Conservation (phyloP, 148 eudicot genomes). For the Heliamphora exappendiculata region DNA sequence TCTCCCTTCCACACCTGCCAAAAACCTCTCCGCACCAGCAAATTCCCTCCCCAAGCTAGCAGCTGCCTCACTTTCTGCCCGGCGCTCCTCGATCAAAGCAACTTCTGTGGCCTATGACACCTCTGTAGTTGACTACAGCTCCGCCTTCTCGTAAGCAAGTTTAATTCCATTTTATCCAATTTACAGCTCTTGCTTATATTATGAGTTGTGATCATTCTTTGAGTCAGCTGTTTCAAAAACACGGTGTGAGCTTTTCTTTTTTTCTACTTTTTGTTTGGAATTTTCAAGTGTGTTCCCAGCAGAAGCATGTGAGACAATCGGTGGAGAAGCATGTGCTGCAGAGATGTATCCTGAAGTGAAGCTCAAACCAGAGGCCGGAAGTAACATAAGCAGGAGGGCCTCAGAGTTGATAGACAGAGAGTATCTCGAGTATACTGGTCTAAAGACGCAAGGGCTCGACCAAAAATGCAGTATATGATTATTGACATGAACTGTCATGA, state of each 20-base stretch:
- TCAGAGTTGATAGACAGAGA: slow-evolving; percentile 40
- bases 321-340: slow-evolving; percentile 50
- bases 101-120: slow-evolving; percentile 18
- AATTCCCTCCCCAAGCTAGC: neutral
- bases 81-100: slow-evolving; percentile 19
- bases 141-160: slow-evolving; percentile 33
- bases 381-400: neutral
- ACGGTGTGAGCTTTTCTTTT: no score
- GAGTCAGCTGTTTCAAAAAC: neutral
- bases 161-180: neutral
- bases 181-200: neutral
- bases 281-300: slow-evolving; percentile 54
- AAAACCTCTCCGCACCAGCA: neutral
- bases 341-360: slow-evolving; percentile 49
- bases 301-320: slow-evolving; percentile 68
- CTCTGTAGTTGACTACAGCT: slow-evolving; percentile 44
- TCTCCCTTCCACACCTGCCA: slow-evolving; percentile 12
- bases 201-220: no score
- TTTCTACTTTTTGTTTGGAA: neutral
- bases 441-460: slow-evolving; percentile 34
- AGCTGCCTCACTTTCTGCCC: neutral
- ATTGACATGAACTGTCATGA: neutral
- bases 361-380: slow-evolving; percentile 21
- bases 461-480: neutral
- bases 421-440: slow-evolving; percentile 42